Evolutionary conservation across 208 protist species (phyloP).

Genomic region (Spongospora subterranea): DNA sequence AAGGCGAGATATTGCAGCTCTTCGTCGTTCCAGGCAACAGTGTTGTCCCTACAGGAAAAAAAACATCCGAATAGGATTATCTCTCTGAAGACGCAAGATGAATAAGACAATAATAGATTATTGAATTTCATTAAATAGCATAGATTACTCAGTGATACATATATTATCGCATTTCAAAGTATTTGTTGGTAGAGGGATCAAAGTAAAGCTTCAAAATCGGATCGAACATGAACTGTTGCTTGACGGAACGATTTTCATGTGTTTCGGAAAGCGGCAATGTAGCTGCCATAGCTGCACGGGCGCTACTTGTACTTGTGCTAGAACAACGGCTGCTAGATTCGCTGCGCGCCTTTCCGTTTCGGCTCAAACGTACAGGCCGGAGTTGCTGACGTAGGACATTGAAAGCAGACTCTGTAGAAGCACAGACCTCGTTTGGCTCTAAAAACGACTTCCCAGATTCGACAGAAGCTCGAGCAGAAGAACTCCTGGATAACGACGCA

Average conservation of each 20-base stretch:
- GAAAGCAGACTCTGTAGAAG: background rate
- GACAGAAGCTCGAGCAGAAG: background rate
- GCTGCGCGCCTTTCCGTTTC: background rate
- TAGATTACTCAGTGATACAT: too few species aligned
- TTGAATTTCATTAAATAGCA: too few species aligned
- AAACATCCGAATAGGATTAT: too few species aligned
- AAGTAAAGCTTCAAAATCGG: conserved; percentile 47
- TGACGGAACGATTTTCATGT: background rate
- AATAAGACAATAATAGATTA: too few species aligned
- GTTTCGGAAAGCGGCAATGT: background rate
- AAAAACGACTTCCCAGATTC: background rate
- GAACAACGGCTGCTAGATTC: conserved; percentile 28
- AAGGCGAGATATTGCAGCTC: background rate
- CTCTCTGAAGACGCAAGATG: too few species aligned
- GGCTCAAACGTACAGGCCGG: background rate
- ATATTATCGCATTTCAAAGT: conserved; percentile 39
- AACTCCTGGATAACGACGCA: background rate
- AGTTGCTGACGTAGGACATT: background rate
- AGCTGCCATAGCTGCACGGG: background rate
- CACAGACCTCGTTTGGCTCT: background rate
- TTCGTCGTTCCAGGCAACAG: too few species aligned
- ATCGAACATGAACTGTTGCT: conserved; percentile 40
- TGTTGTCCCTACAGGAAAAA: too few species aligned
- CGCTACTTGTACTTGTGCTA: conserved; percentile 10
- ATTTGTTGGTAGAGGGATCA: conserved; percentile 36